phyloP scores from a whole-genome alignment of 2,329 filamentous ascomycete species.

The Ophiocordyceps australis region DNA sequence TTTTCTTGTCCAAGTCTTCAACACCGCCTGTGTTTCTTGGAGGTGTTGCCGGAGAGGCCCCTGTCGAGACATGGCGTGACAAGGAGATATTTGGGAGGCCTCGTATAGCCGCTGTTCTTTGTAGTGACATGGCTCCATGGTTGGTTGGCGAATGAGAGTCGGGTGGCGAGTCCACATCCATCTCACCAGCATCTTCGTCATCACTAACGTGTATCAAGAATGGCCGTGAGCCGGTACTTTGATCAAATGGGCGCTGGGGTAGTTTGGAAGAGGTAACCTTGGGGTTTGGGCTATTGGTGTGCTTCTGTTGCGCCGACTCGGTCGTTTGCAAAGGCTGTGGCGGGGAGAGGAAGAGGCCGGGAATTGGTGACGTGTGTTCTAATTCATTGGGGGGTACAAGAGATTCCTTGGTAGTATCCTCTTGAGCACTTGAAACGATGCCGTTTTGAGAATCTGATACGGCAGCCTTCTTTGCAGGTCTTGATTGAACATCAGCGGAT shows the following conservation, averaged over 20 bases:
- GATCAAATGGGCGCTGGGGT: constrained; percentile 44
- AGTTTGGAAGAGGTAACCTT: constrained; percentile 30
- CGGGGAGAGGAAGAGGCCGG: constrained; percentile 16
- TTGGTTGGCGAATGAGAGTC: constrained; percentile 19
- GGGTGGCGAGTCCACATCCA: constrained; percentile 43
- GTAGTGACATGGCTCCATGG: constrained; percentile 11
- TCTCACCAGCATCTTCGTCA: constrained; percentile 44
- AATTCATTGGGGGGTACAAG: too few relatives aligned
- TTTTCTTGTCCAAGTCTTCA: constrained; percentile 34
- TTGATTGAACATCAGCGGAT: background rate
- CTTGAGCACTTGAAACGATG: too few relatives aligned
- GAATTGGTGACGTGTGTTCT: constrained; percentile 11
- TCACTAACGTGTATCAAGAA: constrained; percentile 81
- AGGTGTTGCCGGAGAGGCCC: constrained; percentile 18
- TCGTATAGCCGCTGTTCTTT: constrained; percentile 18
- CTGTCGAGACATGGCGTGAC: constrained; percentile 21
- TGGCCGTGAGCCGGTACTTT: constrained; percentile 36
- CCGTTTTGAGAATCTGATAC: too few relatives aligned
- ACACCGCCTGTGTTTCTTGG: constrained; percentile 17
- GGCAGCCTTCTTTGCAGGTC: constrained; percentile 1
- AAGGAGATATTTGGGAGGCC: constrained; percentile 26
- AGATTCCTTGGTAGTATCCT: too few relatives aligned
- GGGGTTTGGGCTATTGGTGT: constrained; percentile 49
- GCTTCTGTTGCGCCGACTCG: constrained; percentile 14
- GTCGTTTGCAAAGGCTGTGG: constrained; percentile 6